Conservation (phyloP, 805 yeast species). For the Candida multigemmis region DNA sequence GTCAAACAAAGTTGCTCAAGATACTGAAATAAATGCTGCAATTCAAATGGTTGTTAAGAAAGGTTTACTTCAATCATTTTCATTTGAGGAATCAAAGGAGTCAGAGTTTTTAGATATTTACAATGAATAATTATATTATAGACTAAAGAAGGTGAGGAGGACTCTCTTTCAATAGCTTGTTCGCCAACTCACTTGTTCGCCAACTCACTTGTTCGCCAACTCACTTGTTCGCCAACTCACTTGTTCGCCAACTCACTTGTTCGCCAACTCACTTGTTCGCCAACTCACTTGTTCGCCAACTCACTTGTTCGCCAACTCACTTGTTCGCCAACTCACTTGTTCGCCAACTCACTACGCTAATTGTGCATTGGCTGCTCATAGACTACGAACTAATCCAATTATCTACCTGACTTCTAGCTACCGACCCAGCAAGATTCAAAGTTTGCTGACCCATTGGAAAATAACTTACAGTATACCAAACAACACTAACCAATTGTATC, state of each 20-base stretch:
- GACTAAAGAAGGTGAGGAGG: no score
- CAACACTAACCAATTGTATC: constrained; percentile 29
- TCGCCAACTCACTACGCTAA: no score
- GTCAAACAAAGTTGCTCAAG: constrained; percentile 19
- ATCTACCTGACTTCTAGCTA: constrained; percentile 36
- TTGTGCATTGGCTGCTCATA: no score
- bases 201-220: no score
- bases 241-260: no score
- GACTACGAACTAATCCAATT: constrained; percentile 29
- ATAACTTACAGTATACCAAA: constrained; percentile 39
- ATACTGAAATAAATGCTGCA: constrained; percentile 33
- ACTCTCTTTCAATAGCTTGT: no score
- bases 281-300: no score
- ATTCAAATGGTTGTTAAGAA: constrained; percentile 33
- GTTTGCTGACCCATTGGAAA: constrained; percentile 40
- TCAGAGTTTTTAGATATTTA: constrained; percentile 8
- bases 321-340: no score
- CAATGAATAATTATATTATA: constrained; percentile 6
- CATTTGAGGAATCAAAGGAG: constrained; percentile 12
- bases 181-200: no score
- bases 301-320: no score
- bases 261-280: no score
- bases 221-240: no score
- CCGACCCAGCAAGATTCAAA: constrained; percentile 29
- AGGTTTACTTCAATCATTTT: constrained; percentile 24